Base-by-base conservation (phyloP, 257 asterid genomes). In the Paulownia fortunei region DNA sequence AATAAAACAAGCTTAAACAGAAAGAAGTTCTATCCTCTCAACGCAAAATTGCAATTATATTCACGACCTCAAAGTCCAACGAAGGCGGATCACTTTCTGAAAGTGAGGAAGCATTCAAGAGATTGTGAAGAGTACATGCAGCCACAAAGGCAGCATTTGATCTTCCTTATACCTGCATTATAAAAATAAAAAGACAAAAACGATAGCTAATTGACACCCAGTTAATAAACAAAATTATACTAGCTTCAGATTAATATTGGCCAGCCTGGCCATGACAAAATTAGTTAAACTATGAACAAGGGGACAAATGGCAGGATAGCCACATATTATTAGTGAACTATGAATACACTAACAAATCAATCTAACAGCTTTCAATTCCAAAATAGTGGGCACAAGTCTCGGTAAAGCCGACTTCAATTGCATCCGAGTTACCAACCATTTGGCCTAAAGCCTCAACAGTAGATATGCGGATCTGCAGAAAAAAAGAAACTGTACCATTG, bases 381-480 rank as follows among this genome's bases (percentile, higher is more conserved):
- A 80, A 83, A 92, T 89, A 86, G 97, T 93, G 81, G 99, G 97
- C 76, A 95, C 88, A 69, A 95, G 96, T 76, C 97, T 93, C 49
- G 97, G 96, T 80, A 95, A 90, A 79, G 99, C 94, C 47, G 91
- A 88, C 86, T 95, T 95, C 75, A 91, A 84, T 77, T 95, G 97
- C 0, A 92, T 80, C 79, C 98, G 82, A 49, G 97, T 86, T 65
- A 93, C 99, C 97, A 88, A 92, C 94, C 98, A 95, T 95, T 90
- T 95, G 97, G 69, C 99, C 97, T 80, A 95, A 83, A 66, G 98
- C 99, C 85, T 95, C 98, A 56, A 95, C 89, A 16, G 97, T 87
- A 32, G 94, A 83, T 72, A 83, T 64, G 15, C 98, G 97, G 44
- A 93, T 96, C 99, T 95, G 86, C 78, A 79, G 55, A 78, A 75